These are phyloP conservation scores for Fusarium tanahbumbuense DNA, from an alignment of 2,329 filamentous ascomycete species.

Conservation along the genomic window DNA sequence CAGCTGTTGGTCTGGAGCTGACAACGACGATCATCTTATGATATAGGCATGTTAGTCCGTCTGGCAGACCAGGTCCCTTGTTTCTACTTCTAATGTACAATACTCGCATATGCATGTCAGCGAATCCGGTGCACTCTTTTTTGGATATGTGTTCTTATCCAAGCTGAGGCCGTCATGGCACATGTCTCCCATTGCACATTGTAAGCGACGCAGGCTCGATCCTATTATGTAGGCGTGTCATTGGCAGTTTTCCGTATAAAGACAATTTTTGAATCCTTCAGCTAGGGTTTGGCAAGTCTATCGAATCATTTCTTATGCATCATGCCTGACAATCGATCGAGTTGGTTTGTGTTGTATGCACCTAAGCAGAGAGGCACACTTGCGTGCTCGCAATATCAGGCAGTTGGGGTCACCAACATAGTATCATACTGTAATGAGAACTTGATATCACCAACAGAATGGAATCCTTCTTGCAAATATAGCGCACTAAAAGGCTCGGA, in stretches of 20 bases:
- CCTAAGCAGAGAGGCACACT: conserved; percentile 8
- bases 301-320: conserved; percentile 22
- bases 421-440: background rate
- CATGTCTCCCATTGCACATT: conserved; percentile 12
- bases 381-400: conserved; percentile 11
- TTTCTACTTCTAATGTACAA: background rate
- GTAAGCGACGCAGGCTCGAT: conserved; percentile 15
- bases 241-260: conserved; percentile 22
- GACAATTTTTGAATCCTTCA: conserved; percentile 14
- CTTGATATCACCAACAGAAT: conserved; percentile 12
- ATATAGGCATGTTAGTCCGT: conserved; percentile 16
- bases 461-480: conserved; percentile 3
- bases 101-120: conserved; percentile 19
- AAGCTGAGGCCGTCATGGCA: conserved; percentile 5
- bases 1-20: conserved; percentile 27
- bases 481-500: background rate
- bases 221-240: conserved; percentile 3
- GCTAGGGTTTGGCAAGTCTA: conserved; percentile 6
- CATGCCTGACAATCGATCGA: conserved; percentile 27
- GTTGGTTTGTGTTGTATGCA: conserved; percentile 12
- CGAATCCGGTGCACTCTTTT: conserved; percentile 3
- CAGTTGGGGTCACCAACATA: conserved; percentile 17
- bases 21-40: conserved; percentile 45
- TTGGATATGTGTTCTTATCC: conserved; percentile 2
- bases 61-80: conserved; percentile 34